A percentile compares a stretch with the other conserved stretches of the same genome.
phyloP scores from a whole-genome alignment of 371 early-diverging fungal genomes.

The Chytridium lagenaria region DNA sequence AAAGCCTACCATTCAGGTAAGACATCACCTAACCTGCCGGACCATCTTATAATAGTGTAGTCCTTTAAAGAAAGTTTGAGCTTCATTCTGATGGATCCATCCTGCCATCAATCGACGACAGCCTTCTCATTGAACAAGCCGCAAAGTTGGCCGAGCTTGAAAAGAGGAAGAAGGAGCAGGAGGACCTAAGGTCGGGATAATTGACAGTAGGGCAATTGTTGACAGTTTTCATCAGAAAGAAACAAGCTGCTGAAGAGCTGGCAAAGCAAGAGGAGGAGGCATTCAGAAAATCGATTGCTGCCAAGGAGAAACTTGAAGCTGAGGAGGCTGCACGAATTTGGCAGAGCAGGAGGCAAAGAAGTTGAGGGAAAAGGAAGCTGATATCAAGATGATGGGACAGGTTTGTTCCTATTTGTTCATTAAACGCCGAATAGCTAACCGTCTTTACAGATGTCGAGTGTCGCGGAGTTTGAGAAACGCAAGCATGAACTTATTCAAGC shows the following conservation, averaged over 20 bases:
- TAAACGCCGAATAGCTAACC: background rate
- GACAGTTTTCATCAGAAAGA: background rate
- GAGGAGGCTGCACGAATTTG: background rate
- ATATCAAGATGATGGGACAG: background rate
- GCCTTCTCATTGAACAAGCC: background rate
- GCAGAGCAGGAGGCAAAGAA: constrained; percentile 12
- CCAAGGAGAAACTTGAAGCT: constrained; percentile 7
- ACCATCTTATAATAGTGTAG: no score
- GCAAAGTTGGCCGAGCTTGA: constrained; percentile 1
- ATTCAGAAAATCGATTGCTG: constrained; percentile 14
- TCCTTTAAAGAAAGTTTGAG: background rate
- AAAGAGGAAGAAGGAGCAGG: background rate
- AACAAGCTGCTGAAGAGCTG: background rate
- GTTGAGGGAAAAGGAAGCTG: constrained; percentile 20
- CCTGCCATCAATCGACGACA: background rate
- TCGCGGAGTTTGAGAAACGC: constrained; percentile 24
- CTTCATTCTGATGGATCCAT: background rate
- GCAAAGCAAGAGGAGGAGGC: constrained; percentile 22
- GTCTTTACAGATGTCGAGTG: background rate
- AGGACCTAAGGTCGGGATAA: constrained; percentile 3
- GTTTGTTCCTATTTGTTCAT: background rate
- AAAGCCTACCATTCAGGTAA: no score
- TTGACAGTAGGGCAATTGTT: background rate
- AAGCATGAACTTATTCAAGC: constrained; percentile 1
- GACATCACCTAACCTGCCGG: no score